phyloP scores from a whole-genome alignment of 257 asterid genomes.

The Oldenlandia corymbosa region DNA sequence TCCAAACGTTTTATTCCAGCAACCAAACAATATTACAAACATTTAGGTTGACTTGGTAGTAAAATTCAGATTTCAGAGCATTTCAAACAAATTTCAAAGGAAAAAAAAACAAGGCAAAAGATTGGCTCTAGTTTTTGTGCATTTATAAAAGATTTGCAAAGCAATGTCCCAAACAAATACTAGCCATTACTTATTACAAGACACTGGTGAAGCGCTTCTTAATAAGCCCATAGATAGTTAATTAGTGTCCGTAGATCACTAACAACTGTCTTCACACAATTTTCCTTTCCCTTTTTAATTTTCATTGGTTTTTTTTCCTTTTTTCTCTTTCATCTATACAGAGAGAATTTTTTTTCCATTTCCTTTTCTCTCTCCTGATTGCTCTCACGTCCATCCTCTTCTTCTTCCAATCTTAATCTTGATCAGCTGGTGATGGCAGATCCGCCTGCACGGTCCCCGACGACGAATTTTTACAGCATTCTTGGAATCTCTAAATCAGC shows the following conservation, averaged over 20 bases:
- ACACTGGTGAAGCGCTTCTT: background rate
- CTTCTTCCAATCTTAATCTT: background rate
- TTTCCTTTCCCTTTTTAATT: background rate
- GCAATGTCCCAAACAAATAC: background rate
- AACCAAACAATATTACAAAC: too few relatives aligned
- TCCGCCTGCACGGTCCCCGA: slow-evolving; percentile 19
- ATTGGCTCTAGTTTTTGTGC: too few relatives aligned
- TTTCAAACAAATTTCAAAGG: too few relatives aligned
- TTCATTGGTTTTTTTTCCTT: background rate
- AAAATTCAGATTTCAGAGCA: too few relatives aligned
- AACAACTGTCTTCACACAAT: slow-evolving; percentile 28
- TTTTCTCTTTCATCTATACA: slow-evolving; percentile 18
- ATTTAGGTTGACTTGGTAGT: too few relatives aligned
- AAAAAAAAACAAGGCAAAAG: too few relatives aligned
- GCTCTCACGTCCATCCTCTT: slow-evolving; percentile 12
- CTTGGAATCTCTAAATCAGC: slow-evolving; percentile 70
- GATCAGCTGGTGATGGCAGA: slow-evolving; percentile 46
- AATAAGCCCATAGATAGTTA: background rate
- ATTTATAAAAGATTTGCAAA: background rate
- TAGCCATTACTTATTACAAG: background rate
- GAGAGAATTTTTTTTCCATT: background rate
- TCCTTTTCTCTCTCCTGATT: background rate
- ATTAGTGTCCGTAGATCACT: background rate
- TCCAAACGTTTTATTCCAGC: background rate
- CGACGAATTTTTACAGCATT: slow-evolving; percentile 40